Conservation (phyloP, 805 yeast species). For the Blastobotrys peoriensis region DNA sequence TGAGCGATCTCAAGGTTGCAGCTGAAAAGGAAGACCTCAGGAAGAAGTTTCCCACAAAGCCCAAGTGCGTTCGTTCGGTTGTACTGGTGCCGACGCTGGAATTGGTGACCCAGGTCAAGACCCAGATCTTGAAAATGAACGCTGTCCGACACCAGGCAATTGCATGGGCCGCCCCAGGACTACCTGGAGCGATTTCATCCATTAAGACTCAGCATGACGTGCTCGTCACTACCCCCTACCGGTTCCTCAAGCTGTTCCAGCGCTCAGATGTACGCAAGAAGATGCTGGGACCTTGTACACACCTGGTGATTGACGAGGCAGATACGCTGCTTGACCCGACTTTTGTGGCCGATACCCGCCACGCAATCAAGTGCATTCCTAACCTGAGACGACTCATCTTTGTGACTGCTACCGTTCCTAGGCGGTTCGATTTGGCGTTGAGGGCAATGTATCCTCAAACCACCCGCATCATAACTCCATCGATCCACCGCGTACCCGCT, state of each 20-base stretch:
- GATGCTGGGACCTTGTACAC: conserved; percentile 42
- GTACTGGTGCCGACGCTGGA: conserved; percentile 89
- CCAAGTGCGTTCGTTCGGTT: conserved; percentile 48
- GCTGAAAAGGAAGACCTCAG: conserved; percentile 33
- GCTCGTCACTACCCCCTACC: conserved; percentile 80
- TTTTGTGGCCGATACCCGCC: conserved; percentile 60
- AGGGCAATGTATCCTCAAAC: conserved; percentile 57
- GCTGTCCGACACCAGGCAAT: background rate
- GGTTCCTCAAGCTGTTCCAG: conserved; percentile 39
- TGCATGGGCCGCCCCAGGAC: conserved; percentile 8
- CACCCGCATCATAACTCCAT: conserved; percentile 66
- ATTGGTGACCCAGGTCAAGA: conserved; percentile 71
- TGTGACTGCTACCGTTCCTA: conserved; percentile 88
- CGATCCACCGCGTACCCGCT: conserved; percentile 77
- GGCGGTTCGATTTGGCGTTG: conserved; percentile 60
- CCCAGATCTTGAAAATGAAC: conserved; percentile 28
- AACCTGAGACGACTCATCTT: conserved; percentile 60
- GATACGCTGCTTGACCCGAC: conserved; percentile 84
- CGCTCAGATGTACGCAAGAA: conserved; percentile 26
- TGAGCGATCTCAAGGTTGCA: conserved; percentile 61
- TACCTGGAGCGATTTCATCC: conserved; percentile 3
- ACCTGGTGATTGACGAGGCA: conserved; percentile 84
- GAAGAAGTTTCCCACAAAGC: conserved; percentile 31
- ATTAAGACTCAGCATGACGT: conserved; percentile 44
- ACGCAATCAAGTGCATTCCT: conserved; percentile 44